Conservation (phyloP, 208 protist genomes). For the Naegleria fowleri region DNA sequence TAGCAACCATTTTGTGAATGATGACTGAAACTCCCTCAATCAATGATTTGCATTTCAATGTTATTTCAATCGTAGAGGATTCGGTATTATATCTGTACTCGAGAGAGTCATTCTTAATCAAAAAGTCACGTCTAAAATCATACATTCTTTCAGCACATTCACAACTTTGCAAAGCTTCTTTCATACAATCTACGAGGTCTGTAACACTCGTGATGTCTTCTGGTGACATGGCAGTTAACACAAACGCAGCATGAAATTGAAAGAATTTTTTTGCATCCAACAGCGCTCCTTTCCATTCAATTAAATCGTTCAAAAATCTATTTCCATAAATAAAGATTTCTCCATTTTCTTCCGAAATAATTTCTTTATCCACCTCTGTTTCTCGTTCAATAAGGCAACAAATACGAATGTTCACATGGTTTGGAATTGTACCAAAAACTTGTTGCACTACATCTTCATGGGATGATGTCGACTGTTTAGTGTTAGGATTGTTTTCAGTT, state of each 20-base stretch:
- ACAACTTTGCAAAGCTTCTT: neutral
- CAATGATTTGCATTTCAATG: neutral
- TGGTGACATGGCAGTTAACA: neutral
- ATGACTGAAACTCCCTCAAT: neutral
- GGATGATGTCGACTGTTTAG: too few relatives aligned
- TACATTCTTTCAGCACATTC: neutral
- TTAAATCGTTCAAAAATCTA: neutral
- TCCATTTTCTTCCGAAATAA: neutral
- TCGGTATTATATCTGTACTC: neutral
- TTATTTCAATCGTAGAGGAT: neutral
- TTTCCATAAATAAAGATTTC: neutral
- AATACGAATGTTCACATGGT: neutral
- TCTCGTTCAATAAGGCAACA: neutral
- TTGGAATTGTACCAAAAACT: neutral
- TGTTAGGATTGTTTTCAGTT: too few relatives aligned
- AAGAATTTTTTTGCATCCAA: neutral
- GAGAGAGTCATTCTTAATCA: neutral
- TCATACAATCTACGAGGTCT: neutral
- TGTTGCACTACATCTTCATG: too few relatives aligned
- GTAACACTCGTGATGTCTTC: neutral
- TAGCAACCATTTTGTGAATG: neutral
- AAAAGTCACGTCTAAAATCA: neutral
- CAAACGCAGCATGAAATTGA: neutral
- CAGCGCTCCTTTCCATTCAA: neutral
- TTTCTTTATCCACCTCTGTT: neutral